phyloP scores from a whole-genome alignment of 352 stramenopile species.

The Phytophthora palmivora region DNA sequence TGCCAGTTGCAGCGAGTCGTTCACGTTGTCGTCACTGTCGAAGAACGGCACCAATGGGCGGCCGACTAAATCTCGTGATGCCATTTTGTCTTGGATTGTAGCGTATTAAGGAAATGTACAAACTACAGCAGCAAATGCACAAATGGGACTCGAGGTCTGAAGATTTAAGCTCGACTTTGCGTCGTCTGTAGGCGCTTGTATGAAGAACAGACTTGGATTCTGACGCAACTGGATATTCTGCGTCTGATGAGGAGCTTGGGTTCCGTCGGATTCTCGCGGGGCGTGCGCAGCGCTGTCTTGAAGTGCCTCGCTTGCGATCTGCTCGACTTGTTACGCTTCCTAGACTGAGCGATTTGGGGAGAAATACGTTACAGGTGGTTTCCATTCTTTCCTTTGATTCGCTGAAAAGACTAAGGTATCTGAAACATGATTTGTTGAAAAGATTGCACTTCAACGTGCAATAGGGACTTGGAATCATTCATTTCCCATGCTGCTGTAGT shows the following conservation, averaged over 20 bases:
- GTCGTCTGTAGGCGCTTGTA: slow-evolving; percentile 14
- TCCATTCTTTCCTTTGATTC: slow-evolving; percentile 15
- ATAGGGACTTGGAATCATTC: slow-evolving; percentile 6
- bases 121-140: slow-evolving; percentile 25
- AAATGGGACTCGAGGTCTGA: slow-evolving; percentile 5
- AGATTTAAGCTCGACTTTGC: slow-evolving; percentile 4
- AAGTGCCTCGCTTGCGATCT: slow-evolving; percentile 26
- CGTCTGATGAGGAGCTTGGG: slow-evolving; percentile 12
- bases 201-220: slow-evolving; percentile 21
- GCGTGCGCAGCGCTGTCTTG: slow-evolving; percentile 22
- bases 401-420: slow-evolving; percentile 23
- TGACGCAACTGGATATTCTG: slow-evolving; percentile 8
- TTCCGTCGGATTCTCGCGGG: slow-evolving; percentile 6
- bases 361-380: slow-evolving; percentile 33
- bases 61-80: slow-evolving; percentile 56
- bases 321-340: slow-evolving; percentile 23
- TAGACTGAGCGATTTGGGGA: slow-evolving; percentile 26
- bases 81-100: slow-evolving; percentile 31
- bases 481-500: not conserved
- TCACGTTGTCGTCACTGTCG: slow-evolving; percentile 78
- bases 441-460: slow-evolving; percentile 25
- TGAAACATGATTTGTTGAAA: slow-evolving; percentile 22
- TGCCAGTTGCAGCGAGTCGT: slow-evolving; percentile 57
- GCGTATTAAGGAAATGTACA: slow-evolving; percentile 29
- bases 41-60: slow-evolving; percentile 83